Evolutionary conservation across 495 filamentous ascomycete genomes (phyloP), one percentile per base, ranked within the genome.

Genomic region (Cryomyces antarcticus): DNA sequence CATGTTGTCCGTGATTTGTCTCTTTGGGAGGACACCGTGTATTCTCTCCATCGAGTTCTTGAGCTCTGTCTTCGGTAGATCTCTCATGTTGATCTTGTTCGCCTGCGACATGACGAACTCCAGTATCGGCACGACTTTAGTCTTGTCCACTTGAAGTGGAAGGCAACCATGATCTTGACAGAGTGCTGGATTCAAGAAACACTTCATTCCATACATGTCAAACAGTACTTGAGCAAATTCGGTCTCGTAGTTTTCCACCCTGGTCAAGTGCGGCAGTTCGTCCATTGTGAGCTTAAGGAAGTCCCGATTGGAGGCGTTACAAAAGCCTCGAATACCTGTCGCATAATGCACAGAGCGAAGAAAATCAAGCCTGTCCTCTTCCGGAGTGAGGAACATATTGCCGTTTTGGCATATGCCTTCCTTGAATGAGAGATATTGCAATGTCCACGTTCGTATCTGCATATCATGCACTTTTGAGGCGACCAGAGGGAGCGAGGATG

Each of bases 271-370:
- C 28, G 58, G 31, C 47, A 63, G 49, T 52, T 96, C 92, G 5
- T 82, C 66, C 52, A 84, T 83, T 65, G 89, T 73, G 53, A 95
- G 69, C 47, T 79, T 83, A n/a, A 95, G 66, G 62, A 96, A 88
- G 24, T 79, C 71, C 60, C 85, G 79, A 52, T 78, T 77, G 3
- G 82, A 82, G n/a, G 75, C 65, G 51, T 81, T 82, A 68, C 88
- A 96, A 58, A 78, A 80, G 46, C 80, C 77, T 39, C 92, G 74
- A 36, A 87, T 67, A 7, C 89, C 92, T n/a, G 93, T 58, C 12
- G 82, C 76, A 53, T 83, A 73, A 54, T 99, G 89, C 27, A 93
- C 71, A 9, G 73, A 67, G 5, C 80, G 75, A 31, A 95, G 61
- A 53, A 78, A 80, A 42, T 82, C 73, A 31, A 82, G 71, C 36